Evolutionary conservation across 1,284 basidiomycete species (phyloP), one percentile per base, ranked within the genome.

Genomic region (Ganoderma sp.): DNA sequence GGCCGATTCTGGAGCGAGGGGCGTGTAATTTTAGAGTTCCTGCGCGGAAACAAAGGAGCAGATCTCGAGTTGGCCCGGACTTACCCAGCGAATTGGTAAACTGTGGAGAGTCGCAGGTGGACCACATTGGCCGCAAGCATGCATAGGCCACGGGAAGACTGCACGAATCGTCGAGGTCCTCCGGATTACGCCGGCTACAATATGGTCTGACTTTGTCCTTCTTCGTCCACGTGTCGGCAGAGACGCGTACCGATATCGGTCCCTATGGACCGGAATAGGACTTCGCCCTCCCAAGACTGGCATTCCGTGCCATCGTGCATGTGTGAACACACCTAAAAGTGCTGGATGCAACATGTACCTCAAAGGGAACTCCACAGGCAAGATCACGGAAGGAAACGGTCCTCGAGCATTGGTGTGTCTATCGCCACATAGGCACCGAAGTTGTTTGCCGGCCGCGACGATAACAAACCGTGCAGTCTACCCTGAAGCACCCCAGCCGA

Each of bases 101-200:
- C n/a, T n/a, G n/a, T n/a, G n/a, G n/a, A 25, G 9, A 12, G 2
- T 50, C 48, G 10, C 10, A 50, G 48, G 48, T 10, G n/a, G 3
- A 3, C 17, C 52, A 54, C 17, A 17, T 25, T 15, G 5, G 32
- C 2, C 28, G 52, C 48, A 2, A 2, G 15, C 52, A 56, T 56
- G 52, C 28, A 15, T 28, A 34, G 3, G 17, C 15, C 52, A 56
- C 28, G 52, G 52, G 22, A 25, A 6, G 10, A 25, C 22, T 14
- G 10, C 37, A 10, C 37, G 58, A 80, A 58, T 80, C 77, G 65
- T 82, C 81, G 32, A 81, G 67, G 79, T 80, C 83, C 10, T 72
- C 70, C 82, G 82, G 37, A 39, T 3, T 32, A 3, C 32, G 4
- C 83, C n/a, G 84, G 73, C 68, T 17, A 22, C 14, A 14, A 14